phyloP scores from a whole-genome alignment of 495 filamentous ascomycete genomes.

The Acidomyces sp. region DNA sequence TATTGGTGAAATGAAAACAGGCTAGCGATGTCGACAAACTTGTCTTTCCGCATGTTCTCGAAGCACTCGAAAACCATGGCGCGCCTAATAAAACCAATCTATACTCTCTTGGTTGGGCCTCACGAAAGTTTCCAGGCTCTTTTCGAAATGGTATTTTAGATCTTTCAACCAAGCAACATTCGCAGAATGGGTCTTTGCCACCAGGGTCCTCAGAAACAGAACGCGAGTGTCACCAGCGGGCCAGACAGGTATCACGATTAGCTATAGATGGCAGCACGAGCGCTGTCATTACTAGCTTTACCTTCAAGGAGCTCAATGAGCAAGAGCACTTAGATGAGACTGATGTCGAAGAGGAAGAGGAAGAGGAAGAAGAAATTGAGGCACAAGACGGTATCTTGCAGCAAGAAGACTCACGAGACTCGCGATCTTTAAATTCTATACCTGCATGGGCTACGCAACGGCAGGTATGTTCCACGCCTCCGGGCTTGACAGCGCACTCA shows the following conservation, averaged over 20 bases:
- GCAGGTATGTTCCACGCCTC: background rate
- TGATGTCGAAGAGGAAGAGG: slow-evolving; percentile 2
- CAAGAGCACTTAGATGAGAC: slow-evolving; percentile 3
- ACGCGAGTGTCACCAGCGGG: background rate
- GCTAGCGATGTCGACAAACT: slow-evolving; percentile 66
- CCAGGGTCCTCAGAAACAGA: slow-evolving; percentile 1
- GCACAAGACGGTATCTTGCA: too few species aligned
- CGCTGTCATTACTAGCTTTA: background rate
- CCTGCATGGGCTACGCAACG: background rate
- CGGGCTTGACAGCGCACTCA: background rate
- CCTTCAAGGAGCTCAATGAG: background rate
- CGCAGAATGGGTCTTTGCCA: background rate
- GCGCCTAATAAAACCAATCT: background rate
- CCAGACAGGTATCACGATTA: background rate
- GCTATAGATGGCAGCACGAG: background rate
- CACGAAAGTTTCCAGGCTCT: background rate
- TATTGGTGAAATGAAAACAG: too few species aligned
- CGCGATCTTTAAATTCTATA: background rate
- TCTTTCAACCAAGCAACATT: background rate
- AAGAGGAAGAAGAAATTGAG: too few species aligned
- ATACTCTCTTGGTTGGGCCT: background rate
- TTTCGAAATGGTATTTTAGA: too few species aligned
- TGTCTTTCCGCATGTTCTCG: slow-evolving; percentile 81
- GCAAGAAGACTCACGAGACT: background rate
- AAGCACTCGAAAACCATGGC: slow-evolving; percentile 50